Conservation (phyloP, 2,329 filamentous ascomycete genomes). For the Aspergillus novoparasiticus region DNA sequence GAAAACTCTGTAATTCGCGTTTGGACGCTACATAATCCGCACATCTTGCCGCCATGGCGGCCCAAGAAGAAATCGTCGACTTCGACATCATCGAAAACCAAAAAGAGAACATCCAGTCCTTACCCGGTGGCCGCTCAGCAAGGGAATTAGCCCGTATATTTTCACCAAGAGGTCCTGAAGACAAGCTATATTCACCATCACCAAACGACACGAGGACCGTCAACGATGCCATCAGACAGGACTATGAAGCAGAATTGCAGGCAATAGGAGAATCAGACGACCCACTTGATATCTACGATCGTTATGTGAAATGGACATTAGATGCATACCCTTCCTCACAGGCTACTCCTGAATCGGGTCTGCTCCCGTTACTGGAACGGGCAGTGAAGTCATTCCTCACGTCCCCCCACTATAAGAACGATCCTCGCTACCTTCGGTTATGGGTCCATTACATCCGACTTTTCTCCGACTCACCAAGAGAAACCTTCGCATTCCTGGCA, state of each 20-base stretch:
- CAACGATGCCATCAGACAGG: slow-evolving; percentile 76
- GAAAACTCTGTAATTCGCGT: neutral
- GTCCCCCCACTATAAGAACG: slow-evolving; percentile 89
- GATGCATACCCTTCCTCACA: slow-evolving; percentile 94
- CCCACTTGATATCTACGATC: slow-evolving; percentile 90
- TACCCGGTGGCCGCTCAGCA: slow-evolving; percentile 86
- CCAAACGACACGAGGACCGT: slow-evolving; percentile 74
- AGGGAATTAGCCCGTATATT: slow-evolving; percentile 80
- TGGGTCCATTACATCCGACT: slow-evolving; percentile 94
- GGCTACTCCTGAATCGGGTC: slow-evolving; percentile 86
- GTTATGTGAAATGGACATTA: slow-evolving; percentile 95
- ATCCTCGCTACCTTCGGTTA: slow-evolving; percentile 86
- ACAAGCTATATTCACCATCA: slow-evolving; percentile 63
- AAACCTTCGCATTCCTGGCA: slow-evolving; percentile 88
- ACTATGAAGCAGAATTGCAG: slow-evolving; percentile 82
- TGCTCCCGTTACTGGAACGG: slow-evolving; percentile 85
- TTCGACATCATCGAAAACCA: slow-evolving; percentile 95
- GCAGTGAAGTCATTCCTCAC: slow-evolving; percentile 87
- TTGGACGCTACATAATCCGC: slow-evolving; percentile 27
- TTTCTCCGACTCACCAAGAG: slow-evolving; percentile 89
- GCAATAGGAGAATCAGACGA: slow-evolving; percentile 86
- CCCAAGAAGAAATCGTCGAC: slow-evolving; percentile 49
- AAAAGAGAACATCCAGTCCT: slow-evolving; percentile 96
- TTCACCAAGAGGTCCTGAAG: slow-evolving; percentile 49
- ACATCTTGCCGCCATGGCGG: slow-evolving; percentile 54